These are phyloP conservation scores for Diplocarpon rosae DNA, from an alignment of 2,329 filamentous ascomycete species.

Conservation along the genomic window DNA sequence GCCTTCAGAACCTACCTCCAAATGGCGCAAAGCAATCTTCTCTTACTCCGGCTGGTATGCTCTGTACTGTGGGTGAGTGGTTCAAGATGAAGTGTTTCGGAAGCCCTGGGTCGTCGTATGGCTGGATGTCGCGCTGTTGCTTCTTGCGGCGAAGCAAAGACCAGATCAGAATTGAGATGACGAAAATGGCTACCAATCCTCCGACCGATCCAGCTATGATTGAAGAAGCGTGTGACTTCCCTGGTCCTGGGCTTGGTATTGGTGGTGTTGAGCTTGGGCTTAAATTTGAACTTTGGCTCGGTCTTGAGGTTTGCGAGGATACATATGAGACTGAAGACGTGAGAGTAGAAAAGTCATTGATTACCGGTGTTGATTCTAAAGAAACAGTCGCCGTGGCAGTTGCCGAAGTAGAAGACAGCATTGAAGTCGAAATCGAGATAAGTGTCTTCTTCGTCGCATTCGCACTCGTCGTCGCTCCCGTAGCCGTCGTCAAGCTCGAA, in stretches of 20 bases:
- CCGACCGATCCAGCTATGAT: conserved; percentile 17
- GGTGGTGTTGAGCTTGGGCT: not conserved
- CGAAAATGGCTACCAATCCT: conserved; percentile 10
- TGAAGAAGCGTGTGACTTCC: conserved; percentile 4
- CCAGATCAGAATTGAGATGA: conserved; percentile 14
- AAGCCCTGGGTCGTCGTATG: conserved; percentile 1
- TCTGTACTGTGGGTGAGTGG: not conserved
- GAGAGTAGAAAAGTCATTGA: too few species aligned
- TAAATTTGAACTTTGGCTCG: not conserved
- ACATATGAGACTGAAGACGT: too few species aligned
- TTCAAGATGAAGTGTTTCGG: conserved; percentile 7
- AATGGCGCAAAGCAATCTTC: conserved; percentile 34
- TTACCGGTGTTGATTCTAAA: too few species aligned
- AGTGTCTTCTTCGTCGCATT: not conserved
- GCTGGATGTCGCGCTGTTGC: conserved; percentile 8
- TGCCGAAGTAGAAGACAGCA: conserved; percentile 18
- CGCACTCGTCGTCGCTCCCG: not conserved
- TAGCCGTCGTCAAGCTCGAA: conserved; percentile 4
- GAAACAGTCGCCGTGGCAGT: not conserved
- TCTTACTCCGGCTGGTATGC: not conserved
- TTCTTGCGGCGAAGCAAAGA: conserved; percentile 12
- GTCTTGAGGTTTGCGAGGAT: too few species aligned
- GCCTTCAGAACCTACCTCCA: conserved; percentile 27
- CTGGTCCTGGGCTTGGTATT: not conserved
- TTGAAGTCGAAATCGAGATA: not conserved